Evolutionary conservation across 805 yeast species (phyloP), one percentile per base, ranked within the genome.

Genomic region (Ogataea polymorpha): DNA sequence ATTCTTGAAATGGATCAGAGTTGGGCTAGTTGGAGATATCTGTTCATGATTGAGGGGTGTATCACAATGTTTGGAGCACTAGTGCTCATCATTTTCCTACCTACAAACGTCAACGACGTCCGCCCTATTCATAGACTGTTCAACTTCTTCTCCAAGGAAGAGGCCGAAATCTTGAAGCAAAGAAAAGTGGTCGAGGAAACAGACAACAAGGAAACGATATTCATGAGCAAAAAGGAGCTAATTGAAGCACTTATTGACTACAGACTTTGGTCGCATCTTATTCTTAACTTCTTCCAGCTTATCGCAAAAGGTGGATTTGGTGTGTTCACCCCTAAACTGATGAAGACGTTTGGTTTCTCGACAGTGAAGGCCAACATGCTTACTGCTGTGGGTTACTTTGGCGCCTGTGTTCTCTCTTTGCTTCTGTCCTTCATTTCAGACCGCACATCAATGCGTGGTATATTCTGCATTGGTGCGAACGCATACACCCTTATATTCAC

Each of bases 31-130:
- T 73, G 77, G 77, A 70, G 70, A 46, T 68, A 68, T 37, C 55
- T 73, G 41, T 71, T 72, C 50, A 51, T 73, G 26, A 60, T 71
- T 37, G 76, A 72, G 54, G 77, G 77, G 11, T 55, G 58, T 18
- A 52, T 61, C 28, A 70, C 77, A 26, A 26, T 26, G 3, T 53
- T 71, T 15, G 23, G 29, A 26, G 29, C 29, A 26, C 29, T 26
- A 26, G 29, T 26, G 29, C 29, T 26, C 29, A 26, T 26, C 29
- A 26, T 26, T 26, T 26, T 26, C 29, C 29, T 26, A 26, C 29
- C 29, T 26, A 26, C 29, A 26, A 26, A 26, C 29, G 29, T 26
- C 29, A 26, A 26, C 29, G 29, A 26, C 29, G 29, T 26, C 29
- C 29, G 29, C 29, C 29, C 29, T 26, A 26, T 26, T 26, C 29